These are phyloP conservation scores for Pseudozyma hubeiensis DNA, from an alignment of 1,284 basidiomycete genomes.

Conservation along the genomic window DNA sequence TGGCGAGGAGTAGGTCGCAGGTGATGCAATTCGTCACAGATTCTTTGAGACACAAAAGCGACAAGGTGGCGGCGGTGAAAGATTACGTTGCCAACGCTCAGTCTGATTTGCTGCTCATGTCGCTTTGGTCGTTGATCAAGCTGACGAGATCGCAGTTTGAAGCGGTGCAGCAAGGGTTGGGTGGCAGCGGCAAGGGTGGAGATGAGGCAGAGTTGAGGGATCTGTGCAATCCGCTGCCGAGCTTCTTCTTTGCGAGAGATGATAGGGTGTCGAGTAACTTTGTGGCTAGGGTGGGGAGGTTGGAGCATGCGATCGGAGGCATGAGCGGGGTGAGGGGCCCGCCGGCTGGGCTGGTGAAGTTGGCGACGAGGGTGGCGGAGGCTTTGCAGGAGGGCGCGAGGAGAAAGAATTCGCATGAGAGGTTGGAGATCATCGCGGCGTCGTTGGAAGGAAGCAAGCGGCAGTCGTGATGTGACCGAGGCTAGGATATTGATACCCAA, in stretches of 20 bases:
- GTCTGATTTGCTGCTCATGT: conserved; percentile 62
- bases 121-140: conserved; percentile 56
- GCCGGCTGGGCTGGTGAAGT: conserved; percentile 22
- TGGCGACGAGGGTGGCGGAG: conserved; percentile 23
- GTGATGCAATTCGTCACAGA: conserved; percentile 60
- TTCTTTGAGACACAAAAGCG: conserved; percentile 40
- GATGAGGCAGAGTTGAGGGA: conserved; percentile 44
- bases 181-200: neutral
- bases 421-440: conserved; percentile 27
- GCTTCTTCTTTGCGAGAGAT: conserved; percentile 61
- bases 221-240: conserved; percentile 42
- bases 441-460: conserved; percentile 8
- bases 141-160: conserved; percentile 25
- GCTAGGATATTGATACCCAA: too few relatives aligned
- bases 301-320: conserved; percentile 11
- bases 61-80: conserved; percentile 57
- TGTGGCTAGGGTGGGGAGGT: conserved; percentile 21
- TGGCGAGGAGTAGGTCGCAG: conserved; percentile 33
- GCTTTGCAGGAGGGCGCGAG: conserved; percentile 36
- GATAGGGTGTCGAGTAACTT: conserved; percentile 50
- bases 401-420: conserved; percentile 35
- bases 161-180: conserved; percentile 3
- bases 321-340: conserved; percentile 8
- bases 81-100: conserved; percentile 64
- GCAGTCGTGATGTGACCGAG: neutral